Conservation (phyloP, 2,329 filamentous ascomycete genomes). For the Amphichorda felina region DNA sequence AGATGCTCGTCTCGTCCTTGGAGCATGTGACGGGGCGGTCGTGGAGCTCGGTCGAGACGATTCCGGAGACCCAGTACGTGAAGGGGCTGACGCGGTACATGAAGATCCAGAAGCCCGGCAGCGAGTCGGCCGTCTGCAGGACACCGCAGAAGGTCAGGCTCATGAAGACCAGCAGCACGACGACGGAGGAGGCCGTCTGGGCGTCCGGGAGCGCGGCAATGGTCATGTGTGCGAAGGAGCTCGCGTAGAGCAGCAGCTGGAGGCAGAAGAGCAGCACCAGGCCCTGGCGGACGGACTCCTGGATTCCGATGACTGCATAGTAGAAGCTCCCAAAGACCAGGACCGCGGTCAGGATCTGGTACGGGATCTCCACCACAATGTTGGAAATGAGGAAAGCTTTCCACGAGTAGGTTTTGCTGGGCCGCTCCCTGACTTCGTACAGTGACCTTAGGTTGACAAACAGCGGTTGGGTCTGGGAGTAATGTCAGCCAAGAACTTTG, state of each 20-base stretch:
- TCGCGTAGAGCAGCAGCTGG: conserved; percentile 59
- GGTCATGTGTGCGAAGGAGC: conserved; percentile 61
- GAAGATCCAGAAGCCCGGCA: conserved; percentile 67
- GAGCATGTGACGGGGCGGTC: conserved; percentile 39
- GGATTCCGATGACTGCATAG: conserved; percentile 45
- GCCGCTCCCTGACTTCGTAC: conserved; percentile 68
- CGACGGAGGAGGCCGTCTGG: conserved; percentile 53
- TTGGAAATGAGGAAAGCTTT: conserved; percentile 61
- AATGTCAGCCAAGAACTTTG: conserved; percentile 21
- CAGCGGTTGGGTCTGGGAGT: conserved; percentile 54
- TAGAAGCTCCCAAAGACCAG: conserved; percentile 57
- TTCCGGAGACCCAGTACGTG: conserved; percentile 57
- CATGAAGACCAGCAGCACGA: conserved; percentile 46
- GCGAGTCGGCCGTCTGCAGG: conserved; percentile 40
- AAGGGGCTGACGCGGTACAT: conserved; percentile 59
- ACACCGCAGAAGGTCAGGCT: conserved; percentile 53
- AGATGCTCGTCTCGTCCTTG: conserved; percentile 45
- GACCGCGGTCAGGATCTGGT: conserved; percentile 49
- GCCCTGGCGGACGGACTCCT: conserved; percentile 42
- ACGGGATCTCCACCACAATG: conserved; percentile 61
- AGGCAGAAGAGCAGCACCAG: conserved; percentile 54
- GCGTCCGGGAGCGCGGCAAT: conserved; percentile 60
- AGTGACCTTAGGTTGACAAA: conserved; percentile 63
- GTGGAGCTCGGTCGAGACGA: conserved; percentile 55
- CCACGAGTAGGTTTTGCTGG: conserved; percentile 67